phyloP scores from a whole-genome alignment of 306 rosid species.

The Cicer bijugum region DNA sequence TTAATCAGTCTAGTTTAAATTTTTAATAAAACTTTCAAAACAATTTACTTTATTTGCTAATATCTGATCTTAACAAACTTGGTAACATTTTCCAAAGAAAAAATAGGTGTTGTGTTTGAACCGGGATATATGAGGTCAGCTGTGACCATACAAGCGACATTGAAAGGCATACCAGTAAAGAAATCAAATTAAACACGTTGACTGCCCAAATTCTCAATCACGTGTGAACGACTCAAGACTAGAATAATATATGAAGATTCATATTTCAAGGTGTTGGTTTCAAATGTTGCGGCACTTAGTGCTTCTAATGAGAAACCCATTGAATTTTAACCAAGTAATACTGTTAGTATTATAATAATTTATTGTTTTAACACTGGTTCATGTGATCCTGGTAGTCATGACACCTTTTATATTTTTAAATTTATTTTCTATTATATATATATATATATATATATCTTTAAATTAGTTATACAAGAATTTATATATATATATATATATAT shows the following conservation, averaged over 20 bases:
- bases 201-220: slow-evolving; percentile 41
- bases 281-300: slow-evolving; percentile 57
- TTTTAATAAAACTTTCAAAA: too few species aligned
- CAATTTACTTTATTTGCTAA: too few species aligned
- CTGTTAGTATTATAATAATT: background rate
- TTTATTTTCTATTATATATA: too few species aligned
- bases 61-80: too few species aligned
- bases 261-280: background rate
- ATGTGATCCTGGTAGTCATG: too few species aligned
- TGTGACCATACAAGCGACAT: slow-evolving; percentile 30
- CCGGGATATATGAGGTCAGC: slow-evolving; percentile 29
- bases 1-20: too few species aligned
- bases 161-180: background rate
- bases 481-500: too few species aligned
- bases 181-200: slow-evolving; percentile 39
- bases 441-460: too few species aligned
- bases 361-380: background rate
- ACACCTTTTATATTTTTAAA: too few species aligned
- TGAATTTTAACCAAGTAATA: slow-evolving; percentile 17
- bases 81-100: background rate
- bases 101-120: background rate
- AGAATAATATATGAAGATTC: slow-evolving; percentile 1
- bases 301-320: slow-evolving; percentile 51
- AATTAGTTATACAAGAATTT: too few species aligned
- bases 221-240: slow-evolving; percentile 41